These are phyloP conservation scores for Tolypocladium sp. DNA, from an alignment of 2,329 filamentous ascomycete species.

Conservation along the genomic window DNA sequence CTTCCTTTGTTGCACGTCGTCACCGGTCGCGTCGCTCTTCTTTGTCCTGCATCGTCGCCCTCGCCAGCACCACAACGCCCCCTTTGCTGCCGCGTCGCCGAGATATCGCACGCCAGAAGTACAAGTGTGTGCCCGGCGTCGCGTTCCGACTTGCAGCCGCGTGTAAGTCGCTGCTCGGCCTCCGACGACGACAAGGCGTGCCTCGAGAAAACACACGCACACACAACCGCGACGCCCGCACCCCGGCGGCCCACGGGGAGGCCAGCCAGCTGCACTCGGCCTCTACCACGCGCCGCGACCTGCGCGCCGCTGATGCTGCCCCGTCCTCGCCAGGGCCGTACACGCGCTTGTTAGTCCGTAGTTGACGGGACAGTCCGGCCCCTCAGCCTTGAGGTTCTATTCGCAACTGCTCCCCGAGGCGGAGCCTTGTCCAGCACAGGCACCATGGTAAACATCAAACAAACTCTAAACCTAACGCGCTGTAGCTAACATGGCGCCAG, in stretches of 20 bases:
- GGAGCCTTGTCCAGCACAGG: not conserved
- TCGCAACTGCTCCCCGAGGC: not conserved
- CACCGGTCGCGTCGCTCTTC: constrained; percentile 15
- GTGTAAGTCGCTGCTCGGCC: constrained; percentile 21
- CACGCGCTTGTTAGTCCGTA: not conserved
- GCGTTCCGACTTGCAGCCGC: constrained; percentile 9
- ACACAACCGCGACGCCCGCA: not conserved
- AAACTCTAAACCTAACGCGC: not conserved
- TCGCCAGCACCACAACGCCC: constrained; percentile 4
- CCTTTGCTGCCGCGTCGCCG: not conserved
- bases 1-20: constrained; percentile 14
- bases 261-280: not conserved
- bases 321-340: not conserved
- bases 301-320: not conserved
- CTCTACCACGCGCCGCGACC: constrained; percentile 2
- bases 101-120: not conserved
- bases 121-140: not conserved
- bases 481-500: constrained; percentile 32
- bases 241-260: not conserved
- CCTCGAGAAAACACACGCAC: not conserved
- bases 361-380: not conserved
- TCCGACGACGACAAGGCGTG: not conserved
- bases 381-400: not conserved
- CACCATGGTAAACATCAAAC: constrained; percentile 5
- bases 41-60: constrained; percentile 4